Conservation (phyloP, 148 eudicot genomes). For the Fagopyrum tataricum region DNA sequence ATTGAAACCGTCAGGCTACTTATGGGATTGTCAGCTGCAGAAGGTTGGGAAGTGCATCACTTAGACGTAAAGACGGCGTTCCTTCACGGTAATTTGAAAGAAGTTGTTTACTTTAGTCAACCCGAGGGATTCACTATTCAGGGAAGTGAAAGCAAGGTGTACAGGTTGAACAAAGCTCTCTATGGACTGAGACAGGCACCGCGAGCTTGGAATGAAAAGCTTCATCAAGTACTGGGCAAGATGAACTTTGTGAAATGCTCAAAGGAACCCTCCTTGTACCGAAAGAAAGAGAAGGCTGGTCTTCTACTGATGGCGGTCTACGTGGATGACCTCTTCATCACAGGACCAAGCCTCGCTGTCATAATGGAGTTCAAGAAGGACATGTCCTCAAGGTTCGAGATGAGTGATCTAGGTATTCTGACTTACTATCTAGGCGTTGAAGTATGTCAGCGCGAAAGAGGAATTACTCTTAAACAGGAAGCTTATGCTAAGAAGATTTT, state of each 20-base stretch:
- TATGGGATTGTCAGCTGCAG: slow-evolving; percentile 12
- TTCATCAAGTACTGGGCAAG: background rate
- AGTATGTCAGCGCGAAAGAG: background rate
- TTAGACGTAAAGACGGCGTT: slow-evolving; percentile 15
- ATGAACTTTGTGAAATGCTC: background rate
- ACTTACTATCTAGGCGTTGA: background rate
- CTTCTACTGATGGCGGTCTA: background rate
- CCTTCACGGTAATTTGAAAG: background rate
- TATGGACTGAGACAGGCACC: slow-evolving; percentile 14
- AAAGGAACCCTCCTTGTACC: background rate
- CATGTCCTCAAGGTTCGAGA: background rate
- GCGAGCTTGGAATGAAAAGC: background rate
- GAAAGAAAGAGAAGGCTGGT: background rate
- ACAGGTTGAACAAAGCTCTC: slow-evolving; percentile 9
- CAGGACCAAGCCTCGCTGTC: background rate
- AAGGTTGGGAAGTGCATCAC: slow-evolving; percentile 7
- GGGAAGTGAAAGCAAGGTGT: slow-evolving; percentile 1
- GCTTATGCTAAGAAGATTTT: background rate
- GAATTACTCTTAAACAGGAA: background rate
- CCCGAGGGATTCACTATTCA: background rate
- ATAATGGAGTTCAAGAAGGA: background rate
- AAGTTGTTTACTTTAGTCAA: background rate
- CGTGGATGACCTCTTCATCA: background rate
- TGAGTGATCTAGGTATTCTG: background rate
- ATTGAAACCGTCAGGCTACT: slow-evolving; percentile 11